These are phyloP conservation scores for Verticillium nubilum DNA, from an alignment of 2,329 filamentous ascomycete genomes.

Conservation along the genomic window DNA sequence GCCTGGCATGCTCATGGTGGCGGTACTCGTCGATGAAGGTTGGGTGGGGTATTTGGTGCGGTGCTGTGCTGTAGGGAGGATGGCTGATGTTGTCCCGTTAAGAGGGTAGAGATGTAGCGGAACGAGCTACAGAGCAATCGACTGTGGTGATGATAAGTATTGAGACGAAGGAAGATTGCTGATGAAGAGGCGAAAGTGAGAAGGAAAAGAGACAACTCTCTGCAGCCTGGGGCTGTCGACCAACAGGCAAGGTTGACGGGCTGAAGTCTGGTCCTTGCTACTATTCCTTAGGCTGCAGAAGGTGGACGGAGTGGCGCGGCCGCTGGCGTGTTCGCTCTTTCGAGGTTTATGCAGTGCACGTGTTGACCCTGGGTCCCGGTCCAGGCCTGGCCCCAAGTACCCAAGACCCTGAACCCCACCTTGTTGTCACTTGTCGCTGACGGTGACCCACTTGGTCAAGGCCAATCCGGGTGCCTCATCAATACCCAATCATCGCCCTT, in stretches of 20 bases:
- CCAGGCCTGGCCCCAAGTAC: neutral
- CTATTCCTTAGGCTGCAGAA: too few relatives aligned
- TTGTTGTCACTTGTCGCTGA: neutral
- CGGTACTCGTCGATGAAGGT: too few relatives aligned
- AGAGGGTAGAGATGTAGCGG: too few relatives aligned
- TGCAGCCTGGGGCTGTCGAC: neutral
- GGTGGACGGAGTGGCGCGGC: neutral
- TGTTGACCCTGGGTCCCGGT: neutral
- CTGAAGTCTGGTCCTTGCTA: neutral
- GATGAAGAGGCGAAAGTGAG: too few relatives aligned
- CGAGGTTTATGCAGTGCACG: neutral
- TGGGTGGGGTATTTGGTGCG: neutral
- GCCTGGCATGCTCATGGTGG: constrained; percentile 13
- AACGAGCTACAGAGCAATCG: too few relatives aligned
- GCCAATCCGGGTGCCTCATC: neutral
- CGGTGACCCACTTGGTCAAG: neutral
- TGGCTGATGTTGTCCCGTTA: too few relatives aligned
- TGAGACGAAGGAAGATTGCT: too few relatives aligned
- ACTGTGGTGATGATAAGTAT: too few relatives aligned
- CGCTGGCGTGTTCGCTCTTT: neutral
- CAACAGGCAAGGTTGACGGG: neutral
- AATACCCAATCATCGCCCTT: neutral
- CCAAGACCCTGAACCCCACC: neutral
- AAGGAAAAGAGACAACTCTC: neutral
- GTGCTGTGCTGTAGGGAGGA: neutral